Percentiles rank a stretch among this genome's conserved stretches.
Conservation (phyloP, 139 green algal genomes). For the Coccomyxa sp. region DNA sequence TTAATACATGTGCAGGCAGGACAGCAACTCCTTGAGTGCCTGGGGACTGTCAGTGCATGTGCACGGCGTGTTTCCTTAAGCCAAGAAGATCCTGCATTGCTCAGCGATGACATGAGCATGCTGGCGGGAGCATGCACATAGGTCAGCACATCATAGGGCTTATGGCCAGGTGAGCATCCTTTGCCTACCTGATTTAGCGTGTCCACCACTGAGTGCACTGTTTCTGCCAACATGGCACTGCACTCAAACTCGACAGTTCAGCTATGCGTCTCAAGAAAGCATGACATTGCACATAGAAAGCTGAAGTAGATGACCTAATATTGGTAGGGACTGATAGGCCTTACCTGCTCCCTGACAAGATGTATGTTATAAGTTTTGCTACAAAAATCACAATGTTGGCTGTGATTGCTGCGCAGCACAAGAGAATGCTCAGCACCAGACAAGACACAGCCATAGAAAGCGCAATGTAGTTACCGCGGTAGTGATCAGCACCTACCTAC, state of each 20-base stretch:
- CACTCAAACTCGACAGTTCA: background rate
- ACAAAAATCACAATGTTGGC: constrained; percentile 68
- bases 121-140: background rate
- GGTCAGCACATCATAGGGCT: background rate
- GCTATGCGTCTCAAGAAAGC: no score
- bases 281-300: no score
- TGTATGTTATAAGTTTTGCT: constrained; percentile 54
- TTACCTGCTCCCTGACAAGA: constrained; percentile 43
- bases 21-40: no score
- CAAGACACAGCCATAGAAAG: background rate
- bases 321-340: no score
- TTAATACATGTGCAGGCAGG: no score
- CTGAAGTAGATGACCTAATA: no score
- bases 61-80: no score
- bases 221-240: constrained; percentile 85
- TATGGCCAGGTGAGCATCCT: background rate
- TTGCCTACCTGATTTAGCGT: constrained; percentile 82
- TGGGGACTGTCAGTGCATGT: no score
- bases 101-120: background rate
- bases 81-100: no score
- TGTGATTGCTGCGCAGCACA: constrained; percentile 35
- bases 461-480: background rate
- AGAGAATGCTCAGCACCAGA: background rate
- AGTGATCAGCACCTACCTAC: constrained; percentile 21
- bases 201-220: constrained; percentile 83